Base-by-base conservation (phyloP, 2,329 filamentous ascomycete species). In the Colletotrichum sp. region DNA sequence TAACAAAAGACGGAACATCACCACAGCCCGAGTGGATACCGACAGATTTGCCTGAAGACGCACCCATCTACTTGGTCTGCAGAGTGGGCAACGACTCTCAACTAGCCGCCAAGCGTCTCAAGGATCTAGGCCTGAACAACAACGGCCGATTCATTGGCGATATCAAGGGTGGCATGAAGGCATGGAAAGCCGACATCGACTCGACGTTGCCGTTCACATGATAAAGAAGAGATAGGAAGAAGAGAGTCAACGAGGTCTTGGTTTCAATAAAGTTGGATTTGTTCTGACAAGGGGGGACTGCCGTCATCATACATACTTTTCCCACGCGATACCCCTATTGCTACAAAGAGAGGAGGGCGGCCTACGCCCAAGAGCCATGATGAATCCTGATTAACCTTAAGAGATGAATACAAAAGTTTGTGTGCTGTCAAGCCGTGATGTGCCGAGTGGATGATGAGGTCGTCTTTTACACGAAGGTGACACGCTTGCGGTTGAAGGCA, bases 401-500 rank as follows among this genome's bases (percentile, higher is more conserved):
- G 43, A 71, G 71, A 71, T 55, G 39, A 60, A 70, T 63, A 69
- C 71, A 75, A 69, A 57, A 52, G 43, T 52, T 74, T 24, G 24
- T 72, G n/a, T 21, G 16, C 21, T 59, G 39, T 32, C 52, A 34
- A 73, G 43, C 30, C 52, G 52, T 28, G 34, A 21, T 21, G 64
- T 52, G 43, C n/a, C 52, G 6, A 12, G 15, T 66, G 13, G 30
- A 28, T 57, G 26, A 43, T 39, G 30, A 12, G 16, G 16, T 13
- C 1, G n/a, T 13, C n/a, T 32, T 71, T 87, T 84, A 93, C 78
- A 93, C 85, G 84, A 93, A 92, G 81, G 87, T 91, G 79, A 88
- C 92, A 84, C 92, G 93, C 92, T 98, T 98, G 89, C 96, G 96
- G 88, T 98, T 98, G 87, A 98, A 99, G 12, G 96, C 96, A 77